Base-by-base conservation (phyloP, 768 basidiomycete species). In the Psilocybe tampanensis region DNA sequence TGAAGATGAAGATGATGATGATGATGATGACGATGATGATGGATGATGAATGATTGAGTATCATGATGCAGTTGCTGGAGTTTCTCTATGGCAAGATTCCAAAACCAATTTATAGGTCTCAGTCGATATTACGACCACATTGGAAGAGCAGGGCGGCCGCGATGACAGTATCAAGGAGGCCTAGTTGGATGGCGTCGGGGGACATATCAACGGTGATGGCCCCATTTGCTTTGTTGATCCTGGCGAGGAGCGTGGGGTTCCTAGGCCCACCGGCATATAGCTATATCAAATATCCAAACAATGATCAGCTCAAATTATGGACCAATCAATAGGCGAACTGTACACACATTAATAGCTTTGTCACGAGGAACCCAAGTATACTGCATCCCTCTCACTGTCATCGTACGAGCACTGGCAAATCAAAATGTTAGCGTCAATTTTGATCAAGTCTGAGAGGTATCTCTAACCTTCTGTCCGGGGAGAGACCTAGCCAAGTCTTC, bases 61-160 rank as follows among this genome's bases (percentile, higher is more conserved):
- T 17, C n/a, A n/a, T 42, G 50, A 39, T 52, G 23, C 24, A 53
- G 52, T 44, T 18, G 18, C n/a, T 42, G 18, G 23, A 53, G 22
- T 23, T 41, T 29, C 52, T 44, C 23, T 53, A 21, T 53, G 41
- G 17, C 44, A 32, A 24, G 22, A 34, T 32, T 36, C 32, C 17
- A 33, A 34, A 8, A 34, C 17, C 36, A 24, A 24, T 33, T 44
- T 22, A 7, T 5, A 3, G 26, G 12, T 19, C 18, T 64, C 64
- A 88, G 60, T 88, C 87, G 21, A 89, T 82, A 68, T 75, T 82
- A 54, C 79, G 80, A n/a, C 87, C 87, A 48, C 76, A 85, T 56
- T 82, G 83, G 43, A 89, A 72, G 21, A 89, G 72, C 5, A 83
- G 62, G 0, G 83, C 76, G 0, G 83, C 85, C 9, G 83, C 73